Conservation (phyloP, 345 rosid genomes). For the Corchorus olitorius region DNA sequence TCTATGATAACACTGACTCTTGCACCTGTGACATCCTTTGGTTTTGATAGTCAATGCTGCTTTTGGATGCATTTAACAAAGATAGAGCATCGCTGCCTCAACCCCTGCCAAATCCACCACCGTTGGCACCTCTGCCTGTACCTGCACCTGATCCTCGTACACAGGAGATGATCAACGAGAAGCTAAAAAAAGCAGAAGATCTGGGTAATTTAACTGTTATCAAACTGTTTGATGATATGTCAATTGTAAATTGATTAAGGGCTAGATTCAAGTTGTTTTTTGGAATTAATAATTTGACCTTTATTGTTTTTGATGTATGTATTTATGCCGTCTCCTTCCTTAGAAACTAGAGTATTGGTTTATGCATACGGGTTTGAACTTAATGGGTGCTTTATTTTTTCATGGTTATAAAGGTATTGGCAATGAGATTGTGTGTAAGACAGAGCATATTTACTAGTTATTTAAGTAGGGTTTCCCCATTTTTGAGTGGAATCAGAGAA, state of each 20-base stretch:
- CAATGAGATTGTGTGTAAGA: too few species aligned
- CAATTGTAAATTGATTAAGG: too few species aligned
- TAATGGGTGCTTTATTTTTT: too few species aligned
- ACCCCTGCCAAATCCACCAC: slow-evolving; percentile 72
- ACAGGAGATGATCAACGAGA: slow-evolving; percentile 98
- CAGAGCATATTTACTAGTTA: too few species aligned
- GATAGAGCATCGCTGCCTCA: slow-evolving; percentile 97
- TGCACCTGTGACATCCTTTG: slow-evolving; percentile 19
- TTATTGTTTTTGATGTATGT: background rate
- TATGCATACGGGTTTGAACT: too few species aligned
- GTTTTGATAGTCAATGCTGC: slow-evolving; percentile 71
- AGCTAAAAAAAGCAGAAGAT: slow-evolving; percentile 97
- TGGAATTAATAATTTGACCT: too few species aligned
- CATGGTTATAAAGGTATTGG: too few species aligned
- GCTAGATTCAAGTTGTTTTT: too few species aligned
- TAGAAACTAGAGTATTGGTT: too few species aligned
- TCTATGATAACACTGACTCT: slow-evolving; percentile 1
- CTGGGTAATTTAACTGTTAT: slow-evolving; percentile 53
- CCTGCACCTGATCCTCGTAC: slow-evolving; percentile 86
- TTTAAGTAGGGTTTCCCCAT: background rate
- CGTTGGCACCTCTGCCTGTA: slow-evolving; percentile 66
- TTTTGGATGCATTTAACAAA: slow-evolving; percentile 97
- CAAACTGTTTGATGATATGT: background rate
- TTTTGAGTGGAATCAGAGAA: background rate
- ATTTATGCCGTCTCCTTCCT: too few species aligned